Evolutionary conservation across 225 moss, liverwort and hornwort genomes (phyloP), one percentile per base, ranked within the genome.

Genomic region (Bryum argenteum): DNA sequence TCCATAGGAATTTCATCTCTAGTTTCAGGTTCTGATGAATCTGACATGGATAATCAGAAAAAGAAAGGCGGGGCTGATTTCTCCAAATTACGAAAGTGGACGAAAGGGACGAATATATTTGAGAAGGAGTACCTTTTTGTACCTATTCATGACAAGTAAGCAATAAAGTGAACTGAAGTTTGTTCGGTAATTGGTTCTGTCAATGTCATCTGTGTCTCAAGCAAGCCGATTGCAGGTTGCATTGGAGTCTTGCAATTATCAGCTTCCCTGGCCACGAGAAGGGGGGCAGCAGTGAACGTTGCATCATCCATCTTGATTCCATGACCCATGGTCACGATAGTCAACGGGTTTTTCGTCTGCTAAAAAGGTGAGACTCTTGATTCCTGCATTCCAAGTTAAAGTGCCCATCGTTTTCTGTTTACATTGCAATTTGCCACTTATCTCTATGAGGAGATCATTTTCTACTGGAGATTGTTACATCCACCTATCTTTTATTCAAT

Each of bases 101-200:
- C 94, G 16, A 97, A 87, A 73, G 89, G 91, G 71, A 97, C 85
- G 19, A 84, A 92, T 45, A 87, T 97, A 77, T 94, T 97, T 82
- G 75, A 88, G 6, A 97, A 97, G 70, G 75, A 91, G 0, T 94
- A 92, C 70, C 89, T 97, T 38, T 93, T 97, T 62, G 87, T 94
- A 57, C 96, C 96, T 66, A 90, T 97, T 75, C 96, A 97, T 84
- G 96, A 92, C 81, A 94, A 94, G 93, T 96, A 83, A 82, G 82
- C 53, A 58, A 14, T 43, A 24, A 26, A 37, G 21, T 59, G 66
- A 57, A 18, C 41, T 1, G n/a, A 51, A 22, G 18, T 56, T 70
- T 33, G 58, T 54, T 18, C 52, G 58, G 39, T 33, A 43, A 23
- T 69, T 53, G 12, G 64, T 77, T 47, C 23, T 66, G 66, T 38